Evolutionary conservation across 2,329 filamentous ascomycete genomes (phyloP), one percentile per base, ranked within the genome.

Genomic region (Aspergillus fructus): DNA sequence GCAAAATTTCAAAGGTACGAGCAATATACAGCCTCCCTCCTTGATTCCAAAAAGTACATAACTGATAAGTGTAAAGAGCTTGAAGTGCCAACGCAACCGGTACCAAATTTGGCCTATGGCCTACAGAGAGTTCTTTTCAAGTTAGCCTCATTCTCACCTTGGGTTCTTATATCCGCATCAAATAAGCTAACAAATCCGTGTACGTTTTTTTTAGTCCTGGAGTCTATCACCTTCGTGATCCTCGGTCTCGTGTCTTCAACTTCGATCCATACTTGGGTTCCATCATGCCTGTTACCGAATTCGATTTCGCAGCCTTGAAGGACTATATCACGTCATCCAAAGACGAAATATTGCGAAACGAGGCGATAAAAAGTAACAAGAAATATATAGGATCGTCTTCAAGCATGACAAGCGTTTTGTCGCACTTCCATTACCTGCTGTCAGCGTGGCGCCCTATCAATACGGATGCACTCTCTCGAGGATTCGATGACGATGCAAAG

Each of bases 341-440:
- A 70, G 94, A 99, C 70, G 74, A 77, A 5, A 85, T 81, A 4
- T 80, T 99, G 12, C 82, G 88, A n/a, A 71, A 81, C 1, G 83
- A 94, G 42, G 90, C 91, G 2, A 79, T 81, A 49, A 74, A 85
- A 53, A 75, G 89, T 59, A 77, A 81, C 12, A 91, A 87, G 71
- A 96, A 89, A 69, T 99, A 96, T 70, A 88, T 92, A 11, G 94
- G 94, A 9, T 99, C 94, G 12, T 97, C 94, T 0, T 99, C 94
- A 2, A 97, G 93, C 75, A 96, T 97, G 92, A 96, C 93, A 1
- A 81, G 87, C 2, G 86, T 90, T 50, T 80, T 99, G 45, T 84
- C 89, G 2, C 96, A 99, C 67, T 96, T 99, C 69, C 94, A 99
- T 72, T 97, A 87, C 68, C 83, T 99, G 3, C 81, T 99, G 9